Conservation (phyloP, 345 rosid species). For the Rhizophora apiculata region DNA sequence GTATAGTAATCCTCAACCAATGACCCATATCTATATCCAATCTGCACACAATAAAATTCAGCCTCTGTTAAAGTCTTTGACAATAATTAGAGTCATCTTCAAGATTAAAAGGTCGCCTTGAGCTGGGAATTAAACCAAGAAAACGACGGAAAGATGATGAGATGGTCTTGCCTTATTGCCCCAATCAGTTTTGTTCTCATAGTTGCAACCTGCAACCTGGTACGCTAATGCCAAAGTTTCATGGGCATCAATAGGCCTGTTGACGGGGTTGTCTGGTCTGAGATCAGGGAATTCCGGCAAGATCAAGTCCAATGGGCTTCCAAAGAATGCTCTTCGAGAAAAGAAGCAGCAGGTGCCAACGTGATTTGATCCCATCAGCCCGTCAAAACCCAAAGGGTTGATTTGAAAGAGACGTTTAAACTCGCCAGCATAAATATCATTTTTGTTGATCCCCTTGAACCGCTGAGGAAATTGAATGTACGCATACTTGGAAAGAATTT, state of each 20-base stretch:
- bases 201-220: conserved; percentile 48
- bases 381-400: conserved; percentile 49
- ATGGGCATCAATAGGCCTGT: conserved; percentile 25
- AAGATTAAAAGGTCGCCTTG: no score
- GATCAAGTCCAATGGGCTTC: conserved; percentile 31
- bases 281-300: conserved; percentile 38
- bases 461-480: conserved; percentile 74
- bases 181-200: conserved; percentile 57
- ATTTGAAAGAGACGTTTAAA: conserved; percentile 37
- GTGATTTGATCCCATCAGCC: conserved; percentile 42
- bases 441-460: conserved; percentile 44
- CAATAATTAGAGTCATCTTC: no score
- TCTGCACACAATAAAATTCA: conserved; percentile 26
- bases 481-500: conserved; percentile 20
- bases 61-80: no score
- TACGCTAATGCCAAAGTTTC: conserved; percentile 40
- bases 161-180: conserved; percentile 48
- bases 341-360: conserved; percentile 71
- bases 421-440: conserved; percentile 54
- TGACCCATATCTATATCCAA: conserved; percentile 68
- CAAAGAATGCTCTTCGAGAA: conserved; percentile 50
- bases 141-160: background rate
- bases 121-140: background rate
- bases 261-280: conserved; percentile 19
- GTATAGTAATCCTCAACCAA: conserved; percentile 70